phyloP scores from a whole-genome alignment of 192 early-diverging fungal species.

The Gonapodya sp. region DNA sequence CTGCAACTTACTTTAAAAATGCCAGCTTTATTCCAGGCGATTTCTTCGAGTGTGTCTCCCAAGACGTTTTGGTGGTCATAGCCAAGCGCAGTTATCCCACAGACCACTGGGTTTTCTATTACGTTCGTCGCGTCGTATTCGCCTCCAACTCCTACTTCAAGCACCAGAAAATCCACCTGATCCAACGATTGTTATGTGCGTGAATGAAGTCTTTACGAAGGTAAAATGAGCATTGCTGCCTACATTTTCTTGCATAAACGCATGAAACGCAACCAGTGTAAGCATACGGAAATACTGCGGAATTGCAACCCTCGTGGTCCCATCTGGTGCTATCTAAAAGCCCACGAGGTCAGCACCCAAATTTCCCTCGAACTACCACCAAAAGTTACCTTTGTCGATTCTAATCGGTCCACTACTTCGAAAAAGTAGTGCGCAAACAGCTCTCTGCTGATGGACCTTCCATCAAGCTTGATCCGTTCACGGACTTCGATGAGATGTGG shows the following conservation, averaged over 20 bases:
- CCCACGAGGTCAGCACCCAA: too few relatives aligned
- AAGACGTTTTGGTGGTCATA: slow-evolving; percentile 63
- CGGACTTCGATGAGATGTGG: slow-evolving; percentile 87
- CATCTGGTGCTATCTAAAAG: slow-evolving; percentile 14
- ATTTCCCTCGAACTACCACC: too few relatives aligned
- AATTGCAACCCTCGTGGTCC: slow-evolving; percentile 17
- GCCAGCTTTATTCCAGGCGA: slow-evolving; percentile 79
- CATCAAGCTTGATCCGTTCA: slow-evolving; percentile 90
- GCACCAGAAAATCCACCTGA: slow-evolving; percentile 63
- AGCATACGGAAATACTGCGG: slow-evolving; percentile 88
- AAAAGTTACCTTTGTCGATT: slow-evolving; percentile 19
- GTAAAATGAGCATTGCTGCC: neutral
- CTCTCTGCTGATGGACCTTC: slow-evolving; percentile 59
- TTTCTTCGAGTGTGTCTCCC: slow-evolving; percentile 62
- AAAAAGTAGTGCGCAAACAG: slow-evolving; percentile 82
- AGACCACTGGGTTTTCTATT: slow-evolving; percentile 59
- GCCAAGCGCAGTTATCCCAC: slow-evolving; percentile 70
- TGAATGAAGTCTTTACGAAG: neutral
- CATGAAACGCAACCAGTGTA: slow-evolving; percentile 82
- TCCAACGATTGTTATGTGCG: slow-evolving; percentile 11
- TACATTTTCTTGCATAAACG: slow-evolving; percentile 66
- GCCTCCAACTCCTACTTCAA: slow-evolving; percentile 79
- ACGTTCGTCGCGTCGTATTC: slow-evolving; percentile 80
- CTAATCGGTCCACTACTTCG: slow-evolving; percentile 69
- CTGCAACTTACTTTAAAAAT: slow-evolving; percentile 41